Base-by-base conservation (phyloP, 495 filamentous ascomycete genomes). In the Daldinia vernicosa region DNA sequence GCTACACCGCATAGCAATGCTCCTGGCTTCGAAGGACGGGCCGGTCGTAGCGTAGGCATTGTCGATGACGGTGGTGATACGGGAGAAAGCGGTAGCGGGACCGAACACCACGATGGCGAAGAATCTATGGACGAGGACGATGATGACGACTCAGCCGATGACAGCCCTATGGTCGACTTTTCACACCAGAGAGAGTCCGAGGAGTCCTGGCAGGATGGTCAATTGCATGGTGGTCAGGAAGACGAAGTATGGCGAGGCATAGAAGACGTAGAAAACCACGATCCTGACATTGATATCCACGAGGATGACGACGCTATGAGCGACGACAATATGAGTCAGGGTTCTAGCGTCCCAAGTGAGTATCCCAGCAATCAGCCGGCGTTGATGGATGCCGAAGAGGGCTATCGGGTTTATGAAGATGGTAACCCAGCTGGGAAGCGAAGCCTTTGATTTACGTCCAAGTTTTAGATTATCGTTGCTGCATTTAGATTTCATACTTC, bases 1-100 rank as follows among this genome's bases (percentile, higher is more conserved):
- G 84, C 84, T 1, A 89, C 87, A 6, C 87, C 87, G 7, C 75
- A 85, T 63, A 88, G 85, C 69, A 85, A 85, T 61, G 80, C 78
- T 7, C 82, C 83, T 11, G 74, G 66, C 35, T 47, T 63, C 43
- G 74, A 70, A 45, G 47, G 63, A n/a, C 60, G 71, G 14, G 8
- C 65, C 2, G 64, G 62, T 40, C 67, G 66, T 17, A 53, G 53
- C 17, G 51, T 43, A 22, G 54, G 53, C 19, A 60, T 52, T 22
- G 15, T 51, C 17, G 60, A 59, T 22, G 66, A 75, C 2, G 70
- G 74, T 40, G 70, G 45, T 1, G 73, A 76, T 28, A 57, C 71
- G 11, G 60, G 51, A 32, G 76, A 79, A 24, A 78, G 76, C 28
- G 78, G 76, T 4, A 74, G 74, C 22, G 79, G 79, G 6, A 78